Evolutionary conservation across 1,139 yeast species (phyloP).

Genomic region (Saccharomyces hybrid): DNA sequence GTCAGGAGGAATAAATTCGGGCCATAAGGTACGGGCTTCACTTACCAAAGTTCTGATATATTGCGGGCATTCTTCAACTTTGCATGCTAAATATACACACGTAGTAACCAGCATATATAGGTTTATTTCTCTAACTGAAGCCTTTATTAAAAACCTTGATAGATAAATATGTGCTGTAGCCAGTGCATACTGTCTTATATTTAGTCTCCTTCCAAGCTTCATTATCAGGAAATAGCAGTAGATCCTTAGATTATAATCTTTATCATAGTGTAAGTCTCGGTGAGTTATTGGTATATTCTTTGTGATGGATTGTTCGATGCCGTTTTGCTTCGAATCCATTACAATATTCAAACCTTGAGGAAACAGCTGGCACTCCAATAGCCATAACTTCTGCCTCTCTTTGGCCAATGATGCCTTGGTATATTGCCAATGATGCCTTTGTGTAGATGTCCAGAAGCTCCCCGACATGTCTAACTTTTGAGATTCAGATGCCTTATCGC

Average conservation of each 20-base stretch:
- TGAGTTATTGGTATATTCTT: slow-evolving; percentile 37
- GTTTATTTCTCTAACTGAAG: slow-evolving; percentile 73
- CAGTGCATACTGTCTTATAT: slow-evolving; percentile 70
- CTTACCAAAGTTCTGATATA: slow-evolving; percentile 76
- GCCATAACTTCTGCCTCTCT: slow-evolving; percentile 35
- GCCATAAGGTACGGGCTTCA: slow-evolving; percentile 90
- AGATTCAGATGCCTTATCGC: slow-evolving; percentile 1
- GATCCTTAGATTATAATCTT: slow-evolving; percentile 49
- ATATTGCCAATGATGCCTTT: slow-evolving; percentile 54
- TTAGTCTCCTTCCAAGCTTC: slow-evolving; percentile 69
- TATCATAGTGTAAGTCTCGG: slow-evolving; percentile 44
- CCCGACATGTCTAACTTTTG: slow-evolving; percentile 41
- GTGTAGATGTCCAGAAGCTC: slow-evolving; percentile 63
- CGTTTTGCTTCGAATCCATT: slow-evolving; percentile 23
- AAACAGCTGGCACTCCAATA: slow-evolving; percentile 31
- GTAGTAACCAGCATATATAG: slow-evolving; percentile 75
- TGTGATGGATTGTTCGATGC: slow-evolving; percentile 20
- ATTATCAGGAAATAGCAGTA: slow-evolving; percentile 62
- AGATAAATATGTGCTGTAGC: slow-evolving; percentile 86
- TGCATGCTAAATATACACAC: slow-evolving; percentile 82
- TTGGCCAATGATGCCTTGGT: slow-evolving; percentile 40
- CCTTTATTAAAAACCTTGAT: slow-evolving; percentile 63
- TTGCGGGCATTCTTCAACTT: slow-evolving; percentile 91
- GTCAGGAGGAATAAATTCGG: slow-evolving; percentile 88
- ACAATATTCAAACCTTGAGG: slow-evolving; percentile 29